These are phyloP conservation scores for Orbilia quercus DNA, from an alignment of 2,329 filamentous ascomycete species.

Conservation along the genomic window DNA sequence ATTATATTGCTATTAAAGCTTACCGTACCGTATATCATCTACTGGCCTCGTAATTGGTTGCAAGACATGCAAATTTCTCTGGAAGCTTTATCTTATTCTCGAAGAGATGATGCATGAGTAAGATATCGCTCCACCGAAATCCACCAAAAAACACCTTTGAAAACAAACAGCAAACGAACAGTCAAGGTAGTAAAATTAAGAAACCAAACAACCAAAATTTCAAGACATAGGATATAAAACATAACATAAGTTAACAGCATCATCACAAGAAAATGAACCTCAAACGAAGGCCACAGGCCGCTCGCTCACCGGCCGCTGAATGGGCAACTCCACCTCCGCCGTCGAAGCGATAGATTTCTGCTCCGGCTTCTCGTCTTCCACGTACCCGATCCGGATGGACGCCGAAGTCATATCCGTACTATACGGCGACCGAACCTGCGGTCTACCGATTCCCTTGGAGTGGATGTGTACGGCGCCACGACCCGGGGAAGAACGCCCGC, in stretches of 20 bases:
- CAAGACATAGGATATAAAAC: too few relatives aligned
- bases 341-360: constrained; percentile 3
- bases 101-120: background rate
- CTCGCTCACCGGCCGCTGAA: constrained; percentile 4
- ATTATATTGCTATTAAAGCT: too few relatives aligned
- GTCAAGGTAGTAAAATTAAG: background rate
- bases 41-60: too few relatives aligned
- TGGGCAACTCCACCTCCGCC: constrained; percentile 31
- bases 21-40: too few relatives aligned
- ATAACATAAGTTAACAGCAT: too few relatives aligned
- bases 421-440: background rate
- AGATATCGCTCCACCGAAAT: too few relatives aligned
- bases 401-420: constrained; percentile 11
- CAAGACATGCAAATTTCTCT: too few relatives aligned
- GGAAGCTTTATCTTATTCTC: too few relatives aligned
- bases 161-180: background rate
- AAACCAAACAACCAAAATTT: background rate
- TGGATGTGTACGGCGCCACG: constrained; percentile 4
- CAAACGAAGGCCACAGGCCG: constrained; percentile 18
- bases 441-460: background rate
- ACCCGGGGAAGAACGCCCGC: background rate
- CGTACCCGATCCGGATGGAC: constrained; percentile 27
- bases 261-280: background rate
- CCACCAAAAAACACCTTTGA: too few relatives aligned
- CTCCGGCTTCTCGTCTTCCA: constrained; percentile 22